Evolutionary conservation across 176 grass and related monocot species (phyloP), one percentile per base, ranked within the genome.

Genomic region (Areca catechu): DNA sequence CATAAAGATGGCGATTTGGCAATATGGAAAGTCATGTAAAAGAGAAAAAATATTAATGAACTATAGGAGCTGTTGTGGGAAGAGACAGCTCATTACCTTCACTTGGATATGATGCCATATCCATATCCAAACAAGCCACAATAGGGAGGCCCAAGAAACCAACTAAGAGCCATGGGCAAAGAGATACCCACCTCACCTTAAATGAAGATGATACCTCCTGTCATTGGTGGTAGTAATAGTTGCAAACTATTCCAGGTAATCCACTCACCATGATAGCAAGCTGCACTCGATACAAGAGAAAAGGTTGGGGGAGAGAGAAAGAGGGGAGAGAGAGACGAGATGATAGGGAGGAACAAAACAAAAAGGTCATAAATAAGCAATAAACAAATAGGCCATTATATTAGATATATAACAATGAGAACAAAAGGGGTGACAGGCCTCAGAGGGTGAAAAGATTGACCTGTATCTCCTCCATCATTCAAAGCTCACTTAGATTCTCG

Each of bases 11-110:
- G 51, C 10, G 1, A 43, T 43, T 7, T 43, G 12, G 51, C 18
- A 12, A 18, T n/a, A n/a, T 20, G 19, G 18, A 54, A 10, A 54
- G 5, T 9, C 5, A 7, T 70, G 77, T 68, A 73, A 67, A 25
- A 28, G 54, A 67, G 59, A 47, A 22, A 63, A 77, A 17, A 88
- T 69, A 79, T 80, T 73, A 29, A 70, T 15, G 59, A 34, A 80
- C 76, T 65, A 30, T 80, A 66, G 54, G 61, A 48, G 20, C 76
- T 71, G 58, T 63, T 67, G 24, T 48, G 22, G 60, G 60, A 67
- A 56, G 60, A 67, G 69, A 65, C 70, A 60, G 34, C 57, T 70
- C 50, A 60, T 58, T 56, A 50, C 47, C 25, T 20, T 20, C 9
- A 21, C 3, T 23, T 37, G 30, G 34, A 37, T 2, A 37, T 37